phyloP scores from a whole-genome alignment of 2,329 filamentous ascomycete species.

The Venturia effusa region DNA sequence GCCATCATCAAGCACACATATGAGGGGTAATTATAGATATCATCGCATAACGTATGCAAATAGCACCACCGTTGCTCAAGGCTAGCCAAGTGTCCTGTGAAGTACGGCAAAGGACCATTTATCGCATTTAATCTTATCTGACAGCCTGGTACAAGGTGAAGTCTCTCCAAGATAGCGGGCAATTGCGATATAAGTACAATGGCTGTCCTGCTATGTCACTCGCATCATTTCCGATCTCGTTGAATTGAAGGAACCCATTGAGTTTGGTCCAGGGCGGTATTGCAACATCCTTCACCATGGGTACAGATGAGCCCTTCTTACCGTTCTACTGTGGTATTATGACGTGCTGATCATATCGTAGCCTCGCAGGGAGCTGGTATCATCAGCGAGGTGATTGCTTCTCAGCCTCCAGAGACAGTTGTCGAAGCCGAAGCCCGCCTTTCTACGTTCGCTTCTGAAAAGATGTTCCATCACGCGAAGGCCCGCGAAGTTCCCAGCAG shows the following conservation, averaged over 20 bases:
- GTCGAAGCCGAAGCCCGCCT: background rate
- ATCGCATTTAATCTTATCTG: background rate
- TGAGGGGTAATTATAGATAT: background rate
- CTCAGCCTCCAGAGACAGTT: background rate
- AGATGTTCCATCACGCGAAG: background rate
- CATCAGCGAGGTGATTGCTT: slow-evolving; percentile 6
- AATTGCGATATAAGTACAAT: background rate
- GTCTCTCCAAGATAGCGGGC: background rate
- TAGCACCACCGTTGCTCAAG: background rate
- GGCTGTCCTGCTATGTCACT: background rate
- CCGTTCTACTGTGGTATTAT: background rate
- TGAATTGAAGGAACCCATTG: no score
- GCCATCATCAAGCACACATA: background rate
- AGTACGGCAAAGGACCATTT: background rate
- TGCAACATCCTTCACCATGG: background rate
- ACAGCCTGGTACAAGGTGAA: background rate
- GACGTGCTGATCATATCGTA: background rate
- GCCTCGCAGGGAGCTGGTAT: background rate
- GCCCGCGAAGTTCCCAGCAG: background rate
- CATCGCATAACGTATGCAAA: background rate
- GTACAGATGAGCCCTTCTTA: background rate
- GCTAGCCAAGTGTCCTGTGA: background rate
- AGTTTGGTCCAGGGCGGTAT: background rate
- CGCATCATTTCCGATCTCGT: background rate
- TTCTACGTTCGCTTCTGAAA: slow-evolving; percentile 3